Evolutionary conservation across 1,139 yeast species (phyloP).

Genomic region (Candida anutae): DNA sequence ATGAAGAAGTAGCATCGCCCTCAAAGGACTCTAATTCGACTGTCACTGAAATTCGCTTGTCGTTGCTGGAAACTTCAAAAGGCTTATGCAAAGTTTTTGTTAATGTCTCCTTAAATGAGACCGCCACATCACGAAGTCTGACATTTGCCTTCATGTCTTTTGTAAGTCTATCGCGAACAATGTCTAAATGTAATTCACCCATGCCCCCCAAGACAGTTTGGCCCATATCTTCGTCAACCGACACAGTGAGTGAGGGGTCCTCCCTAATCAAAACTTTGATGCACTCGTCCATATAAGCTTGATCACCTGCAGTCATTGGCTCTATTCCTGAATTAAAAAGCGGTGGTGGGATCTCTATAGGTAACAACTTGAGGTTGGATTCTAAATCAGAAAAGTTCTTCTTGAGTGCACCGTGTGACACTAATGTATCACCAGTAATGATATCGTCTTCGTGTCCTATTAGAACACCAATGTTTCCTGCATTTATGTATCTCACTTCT

Average conservation of each 20-base stretch:
- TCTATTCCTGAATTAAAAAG: slow-evolving; percentile 83
- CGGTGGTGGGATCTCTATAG: slow-evolving; percentile 85
- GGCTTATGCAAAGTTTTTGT: slow-evolving; percentile 5
- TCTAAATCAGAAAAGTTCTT: slow-evolving; percentile 48
- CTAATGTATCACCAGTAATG: slow-evolving; percentile 84
- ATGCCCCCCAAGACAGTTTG: slow-evolving; percentile 86
- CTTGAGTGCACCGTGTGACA: slow-evolving; percentile 41
- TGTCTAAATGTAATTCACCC: slow-evolving; percentile 94
- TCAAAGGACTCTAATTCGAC: slow-evolving; percentile 49
- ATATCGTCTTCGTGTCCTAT: slow-evolving; percentile 64
- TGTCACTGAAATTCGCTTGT: slow-evolving; percentile 15
- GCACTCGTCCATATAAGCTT: slow-evolving; percentile 59
- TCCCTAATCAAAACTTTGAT: slow-evolving; percentile 62
- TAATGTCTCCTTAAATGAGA: slow-evolving; percentile 79
- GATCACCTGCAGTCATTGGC: slow-evolving; percentile 79
- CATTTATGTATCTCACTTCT: slow-evolving; percentile 51
- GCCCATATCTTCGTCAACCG: slow-evolving; percentile 78
- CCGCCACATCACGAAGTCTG: slow-evolving; percentile 74
- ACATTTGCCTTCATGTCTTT: slow-evolving; percentile 79
- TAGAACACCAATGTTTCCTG: slow-evolving; percentile 90
- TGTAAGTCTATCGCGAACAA: slow-evolving; percentile 68
- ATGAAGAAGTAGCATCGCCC: slow-evolving; percentile 29
- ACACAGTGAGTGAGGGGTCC: slow-evolving; percentile 68
- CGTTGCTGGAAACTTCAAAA: neutral
- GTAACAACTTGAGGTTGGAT: slow-evolving; percentile 49